These are phyloP conservation scores for Pythium guiyangense DNA, from an alignment of 352 stramenopile genomes.

Conservation along the genomic window DNA sequence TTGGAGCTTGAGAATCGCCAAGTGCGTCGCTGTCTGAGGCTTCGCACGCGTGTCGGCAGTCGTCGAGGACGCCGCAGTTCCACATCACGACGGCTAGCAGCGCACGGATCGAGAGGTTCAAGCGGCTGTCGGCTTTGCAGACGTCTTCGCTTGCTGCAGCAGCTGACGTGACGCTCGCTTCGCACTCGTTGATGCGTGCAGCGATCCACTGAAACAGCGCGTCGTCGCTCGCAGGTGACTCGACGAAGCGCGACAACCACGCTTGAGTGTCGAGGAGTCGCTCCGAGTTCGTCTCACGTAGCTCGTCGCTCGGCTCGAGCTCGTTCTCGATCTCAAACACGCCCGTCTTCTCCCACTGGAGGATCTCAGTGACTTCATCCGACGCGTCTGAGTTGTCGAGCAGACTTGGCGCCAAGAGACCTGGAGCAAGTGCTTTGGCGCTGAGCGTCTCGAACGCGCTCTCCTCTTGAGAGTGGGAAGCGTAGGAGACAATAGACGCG, in stretches of 20 bases:
- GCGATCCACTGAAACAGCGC: neutral
- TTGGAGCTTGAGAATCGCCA: neutral
- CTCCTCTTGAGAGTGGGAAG: too few relatives aligned
- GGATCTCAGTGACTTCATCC: conserved; percentile 16
- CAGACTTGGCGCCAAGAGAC: too few relatives aligned
- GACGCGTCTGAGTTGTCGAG: neutral
- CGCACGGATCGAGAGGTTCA: neutral
- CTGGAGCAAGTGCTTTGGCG: too few relatives aligned
- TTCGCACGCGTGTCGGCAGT: neutral
- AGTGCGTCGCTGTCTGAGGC: neutral
- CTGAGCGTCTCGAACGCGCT: too few relatives aligned
- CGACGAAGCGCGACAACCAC: neutral
- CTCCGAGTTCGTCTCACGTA: neutral
- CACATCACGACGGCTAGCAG: conserved; percentile 1
- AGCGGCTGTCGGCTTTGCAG: neutral
- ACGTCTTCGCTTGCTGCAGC: too few relatives aligned
- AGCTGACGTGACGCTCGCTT: neutral
- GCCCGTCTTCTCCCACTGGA: conserved; percentile 35
- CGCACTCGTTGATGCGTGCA: neutral
- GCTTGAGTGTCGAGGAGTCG: neutral
- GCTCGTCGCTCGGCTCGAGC: conserved; percentile 10
- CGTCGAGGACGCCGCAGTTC: conserved; percentile 5
- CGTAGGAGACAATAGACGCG: neutral
- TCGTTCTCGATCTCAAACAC: conserved; percentile 60
- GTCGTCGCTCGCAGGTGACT: neutral